Evolutionary conservation across 2,329 filamentous ascomycete species (phyloP).

Genomic region (Trichoderma koningiopsis): DNA sequence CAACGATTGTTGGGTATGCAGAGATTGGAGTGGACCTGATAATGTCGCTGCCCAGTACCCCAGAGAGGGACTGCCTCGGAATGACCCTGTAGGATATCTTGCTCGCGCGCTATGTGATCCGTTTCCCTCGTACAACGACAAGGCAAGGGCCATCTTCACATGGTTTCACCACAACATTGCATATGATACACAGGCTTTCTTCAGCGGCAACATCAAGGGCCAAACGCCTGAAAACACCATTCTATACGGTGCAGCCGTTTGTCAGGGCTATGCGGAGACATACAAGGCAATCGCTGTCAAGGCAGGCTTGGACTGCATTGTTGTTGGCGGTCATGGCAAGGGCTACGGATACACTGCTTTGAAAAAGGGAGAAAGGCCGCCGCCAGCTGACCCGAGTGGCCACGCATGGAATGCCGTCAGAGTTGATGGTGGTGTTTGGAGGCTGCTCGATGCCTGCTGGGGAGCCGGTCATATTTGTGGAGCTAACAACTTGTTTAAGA

Average conservation of each 20-base stretch:
- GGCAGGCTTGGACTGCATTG: constrained; percentile 75
- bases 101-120: constrained; percentile 76
- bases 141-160: constrained; percentile 88
- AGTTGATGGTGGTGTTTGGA: constrained; percentile 87
- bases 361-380: constrained; percentile 64
- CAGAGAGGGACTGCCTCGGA: constrained; percentile 65
- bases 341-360: constrained; percentile 73
- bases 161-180: constrained; percentile 94
- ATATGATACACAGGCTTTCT: constrained; percentile 82
- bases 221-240: constrained; percentile 74
- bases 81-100: constrained; percentile 70
- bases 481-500: constrained; percentile 59
- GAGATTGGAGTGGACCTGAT: constrained; percentile 86
- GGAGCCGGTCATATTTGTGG: constrained; percentile 72
- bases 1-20: constrained; percentile 72
- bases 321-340: constrained; percentile 81
- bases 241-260: constrained; percentile 78
- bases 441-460: constrained; percentile 91
- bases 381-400: constrained; percentile 61
- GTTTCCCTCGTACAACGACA: constrained; percentile 83
- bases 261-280: constrained; percentile 84
- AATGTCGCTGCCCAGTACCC: constrained; percentile 76
- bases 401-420: constrained; percentile 95
- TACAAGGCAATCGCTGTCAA: constrained; percentile 77
- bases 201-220: constrained; percentile 66